These are phyloP conservation scores for Globisporangium mamillatum DNA, from an alignment of 352 stramenopile genomes.

Conservation along the genomic window DNA sequence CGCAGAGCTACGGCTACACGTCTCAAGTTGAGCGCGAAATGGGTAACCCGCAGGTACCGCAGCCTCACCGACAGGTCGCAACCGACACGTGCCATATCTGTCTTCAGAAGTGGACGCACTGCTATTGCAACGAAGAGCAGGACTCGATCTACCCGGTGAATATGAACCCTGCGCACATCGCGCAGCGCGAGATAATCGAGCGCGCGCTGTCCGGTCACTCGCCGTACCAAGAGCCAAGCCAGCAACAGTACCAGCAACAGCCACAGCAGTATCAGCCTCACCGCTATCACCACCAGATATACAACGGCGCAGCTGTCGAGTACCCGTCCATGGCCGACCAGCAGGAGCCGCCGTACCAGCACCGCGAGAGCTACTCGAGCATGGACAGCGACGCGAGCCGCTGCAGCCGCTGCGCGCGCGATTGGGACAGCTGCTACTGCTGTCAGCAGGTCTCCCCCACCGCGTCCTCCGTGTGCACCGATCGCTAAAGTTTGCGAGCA, in stretches of 20 bases:
- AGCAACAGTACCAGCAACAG: constrained; percentile 11
- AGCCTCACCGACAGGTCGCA: constrained; percentile 46
- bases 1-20: constrained; percentile 45
- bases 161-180: constrained; percentile 18
- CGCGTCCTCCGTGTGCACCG: constrained; percentile 59
- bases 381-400: constrained; percentile 61
- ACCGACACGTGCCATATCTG: constrained; percentile 75
- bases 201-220: constrained; percentile 14
- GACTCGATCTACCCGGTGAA: constrained; percentile 56
- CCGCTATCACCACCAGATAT: constrained; percentile 1
- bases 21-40: constrained; percentile 34
- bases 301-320: constrained; percentile 1
- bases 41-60: constrained; percentile 26
- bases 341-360: constrained; percentile 13
- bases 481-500: constrained; percentile 24
- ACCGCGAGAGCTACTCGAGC: constrained; percentile 39
- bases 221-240: constrained; percentile 9
- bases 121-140: constrained; percentile 84
- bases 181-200: constrained; percentile 18
- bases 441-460: constrained; percentile 71
- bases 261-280: background rate
- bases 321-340: constrained; percentile 3
- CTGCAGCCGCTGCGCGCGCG: constrained; percentile 61
- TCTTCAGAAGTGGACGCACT: constrained; percentile 85
- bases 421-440: constrained; percentile 77